Evolutionary conservation across 208 protist genomes (phyloP).

Genomic region (Crithidia thermophila): DNA sequence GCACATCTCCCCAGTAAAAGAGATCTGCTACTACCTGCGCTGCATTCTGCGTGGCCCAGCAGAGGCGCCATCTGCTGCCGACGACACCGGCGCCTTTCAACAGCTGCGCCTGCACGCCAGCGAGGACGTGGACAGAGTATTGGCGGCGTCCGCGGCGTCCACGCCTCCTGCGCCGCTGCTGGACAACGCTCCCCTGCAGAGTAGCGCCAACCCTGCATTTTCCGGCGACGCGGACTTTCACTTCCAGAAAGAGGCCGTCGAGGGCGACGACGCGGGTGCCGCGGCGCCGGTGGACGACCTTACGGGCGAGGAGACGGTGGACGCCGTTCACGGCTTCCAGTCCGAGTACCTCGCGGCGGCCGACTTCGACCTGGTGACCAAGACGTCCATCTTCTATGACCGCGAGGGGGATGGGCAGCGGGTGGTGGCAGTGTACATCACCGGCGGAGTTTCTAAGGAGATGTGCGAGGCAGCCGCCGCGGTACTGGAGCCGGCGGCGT

Average conservation of each 20-base stretch:
- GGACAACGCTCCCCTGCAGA: background rate
- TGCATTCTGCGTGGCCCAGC: constrained; percentile 8
- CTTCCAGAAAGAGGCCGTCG: constrained; percentile 20
- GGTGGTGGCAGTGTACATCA: constrained; percentile 73
- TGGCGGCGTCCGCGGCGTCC: background rate
- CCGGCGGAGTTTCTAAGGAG: constrained; percentile 45
- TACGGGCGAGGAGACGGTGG: constrained; percentile 73
- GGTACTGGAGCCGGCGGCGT: constrained; percentile 70
- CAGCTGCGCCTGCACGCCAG: constrained; percentile 22
- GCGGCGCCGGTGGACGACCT: constrained; percentile 36
- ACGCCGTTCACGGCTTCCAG: constrained; percentile 32
- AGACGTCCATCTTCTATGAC: constrained; percentile 57
- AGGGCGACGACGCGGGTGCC: constrained; percentile 8
- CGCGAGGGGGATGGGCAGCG: constrained; percentile 46
- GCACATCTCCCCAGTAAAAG: constrained; percentile 64
- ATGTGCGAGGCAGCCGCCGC: constrained; percentile 52
- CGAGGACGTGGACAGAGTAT: constrained; percentile 17
- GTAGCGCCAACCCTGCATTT: background rate
- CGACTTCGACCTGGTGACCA: constrained; percentile 72
- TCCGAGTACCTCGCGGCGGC: constrained; percentile 59
- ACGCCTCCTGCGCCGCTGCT: background rate
- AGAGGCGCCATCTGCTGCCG: background rate
- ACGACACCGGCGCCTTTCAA: background rate
- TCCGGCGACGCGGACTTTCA: constrained; percentile 1
- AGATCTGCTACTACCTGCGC: constrained; percentile 53